Evolutionary conservation across 495 filamentous ascomycete species (phyloP).

Genomic region (Trichoderma orchidacearum): DNA sequence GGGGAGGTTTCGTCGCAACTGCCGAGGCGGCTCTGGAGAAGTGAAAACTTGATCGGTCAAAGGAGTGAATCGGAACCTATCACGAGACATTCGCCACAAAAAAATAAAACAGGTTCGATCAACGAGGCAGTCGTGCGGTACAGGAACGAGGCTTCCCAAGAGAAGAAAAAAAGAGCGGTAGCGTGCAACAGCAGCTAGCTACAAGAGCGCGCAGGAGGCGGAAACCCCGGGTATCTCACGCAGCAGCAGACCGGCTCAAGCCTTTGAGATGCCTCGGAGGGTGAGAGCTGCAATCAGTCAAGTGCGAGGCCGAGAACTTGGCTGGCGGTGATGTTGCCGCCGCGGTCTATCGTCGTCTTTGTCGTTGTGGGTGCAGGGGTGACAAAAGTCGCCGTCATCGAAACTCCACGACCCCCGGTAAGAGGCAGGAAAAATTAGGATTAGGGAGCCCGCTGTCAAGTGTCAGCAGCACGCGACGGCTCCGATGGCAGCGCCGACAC

Average conservation of each 20-base stretch:
- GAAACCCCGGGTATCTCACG: not conserved
- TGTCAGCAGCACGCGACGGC: not conserved
- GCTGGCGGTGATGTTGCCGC: not conserved
- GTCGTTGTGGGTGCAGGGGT: not conserved
- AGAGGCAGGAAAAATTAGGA: not conserved
- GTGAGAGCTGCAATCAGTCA: not conserved
- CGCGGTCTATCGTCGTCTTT: not conserved
- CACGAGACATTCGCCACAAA: not conserved
- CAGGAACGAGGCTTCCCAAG: not conserved
- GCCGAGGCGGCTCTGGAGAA: too few relatives aligned
- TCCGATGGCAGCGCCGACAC: not conserved
- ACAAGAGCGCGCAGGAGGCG: not conserved
- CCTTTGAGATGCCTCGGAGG: not conserved
- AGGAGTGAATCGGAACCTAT: not conserved
- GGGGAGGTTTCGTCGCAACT: too few relatives aligned
- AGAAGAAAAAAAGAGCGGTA: not conserved
- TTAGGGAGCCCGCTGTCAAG: not conserved
- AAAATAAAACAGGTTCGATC: not conserved
- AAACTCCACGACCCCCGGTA: not conserved
- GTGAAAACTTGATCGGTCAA: too few relatives aligned
- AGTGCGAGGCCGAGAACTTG: not conserved
- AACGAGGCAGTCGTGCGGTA: not conserved
- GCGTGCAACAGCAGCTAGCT: not conserved
- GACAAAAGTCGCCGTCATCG: not conserved
- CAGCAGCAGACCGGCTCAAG: not conserved